Evolutionary conservation across 257 asterid genomes (phyloP), one percentile per base, ranked within the genome.

Genomic region (Solanum piurae): DNA sequence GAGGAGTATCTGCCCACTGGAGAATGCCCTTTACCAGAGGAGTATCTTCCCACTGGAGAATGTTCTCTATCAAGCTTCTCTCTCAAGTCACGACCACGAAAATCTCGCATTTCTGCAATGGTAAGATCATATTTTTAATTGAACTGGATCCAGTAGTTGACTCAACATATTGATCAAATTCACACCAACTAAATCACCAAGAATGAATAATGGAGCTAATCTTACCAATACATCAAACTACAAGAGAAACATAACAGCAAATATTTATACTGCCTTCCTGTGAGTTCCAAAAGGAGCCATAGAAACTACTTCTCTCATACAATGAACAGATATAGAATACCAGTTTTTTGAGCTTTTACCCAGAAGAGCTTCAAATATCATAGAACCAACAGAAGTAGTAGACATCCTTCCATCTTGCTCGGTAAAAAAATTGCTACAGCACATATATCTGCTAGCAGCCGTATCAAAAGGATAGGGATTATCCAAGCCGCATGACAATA

Each of bases 211-310:
- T 52, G 87, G 90, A 91, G 84, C 84, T 86, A 86, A 89, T 90
- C 99, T 96, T 95, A 95, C 98, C 99, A 91, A 90, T 83, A 92
- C 89, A 87, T 38, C 90, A 91, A 88, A 93, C 86, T 89, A 89
- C 80, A 93, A 89, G 93, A 92, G 93, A 84, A 92, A 94, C 92
- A 92, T 89, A 92, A 93, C 89, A 90, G 93, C 87, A 92, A 93
- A 92, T 88, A 95, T 89, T 89, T 88, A 90, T 89, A 93, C 88
- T 88, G 94, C 94, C 98, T 90, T 92, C 97, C 86, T 89, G 95
- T 87, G 85, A 91, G 91, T 91, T 89, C 95, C 98, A 92, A 90
- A 80, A 90, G 88, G 92, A 90, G 94, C 93, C 96, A 93, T 49
- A 93, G 93, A 89, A 85, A 82, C 92, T 91, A 92, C 89, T 58